phyloP scores from a whole-genome alignment of 2,329 filamentous ascomycete species.

The Penicillium brevicompactum region DNA sequence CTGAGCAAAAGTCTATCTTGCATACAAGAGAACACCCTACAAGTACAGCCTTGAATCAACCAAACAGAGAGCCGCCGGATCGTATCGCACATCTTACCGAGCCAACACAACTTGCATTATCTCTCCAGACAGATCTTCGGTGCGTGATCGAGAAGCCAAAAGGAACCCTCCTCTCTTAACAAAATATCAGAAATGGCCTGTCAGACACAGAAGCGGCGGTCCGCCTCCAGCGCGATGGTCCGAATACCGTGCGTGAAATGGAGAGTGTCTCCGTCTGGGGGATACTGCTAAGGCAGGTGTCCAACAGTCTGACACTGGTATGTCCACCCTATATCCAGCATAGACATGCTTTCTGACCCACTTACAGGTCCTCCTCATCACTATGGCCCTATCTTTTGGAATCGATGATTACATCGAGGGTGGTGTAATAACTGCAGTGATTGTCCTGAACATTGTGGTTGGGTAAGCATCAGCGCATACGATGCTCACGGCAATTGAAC shows the following conservation, averaged over 20 bases:
- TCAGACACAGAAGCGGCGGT: conserved; percentile 62
- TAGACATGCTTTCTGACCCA: conserved; percentile 8
- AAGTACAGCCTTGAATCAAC: conserved; percentile 1
- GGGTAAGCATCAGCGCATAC: conserved; percentile 38
- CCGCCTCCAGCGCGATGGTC: conserved; percentile 67
- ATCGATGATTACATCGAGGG: conserved; percentile 61
- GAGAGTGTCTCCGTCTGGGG: conserved; percentile 72
- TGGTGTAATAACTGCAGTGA: conserved; percentile 61
- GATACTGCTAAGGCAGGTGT: conserved; percentile 75
- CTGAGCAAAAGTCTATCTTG: conserved; percentile 19
- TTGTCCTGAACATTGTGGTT: conserved; percentile 59
- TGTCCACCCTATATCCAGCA: conserved; percentile 21
- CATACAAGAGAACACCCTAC: conserved; percentile 1
- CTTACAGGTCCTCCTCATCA: conserved; percentile 69
- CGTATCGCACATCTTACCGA: conserved; percentile 19
- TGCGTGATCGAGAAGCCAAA: conserved; percentile 1
- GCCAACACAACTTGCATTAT: conserved; percentile 10
- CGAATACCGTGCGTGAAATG: conserved; percentile 71
- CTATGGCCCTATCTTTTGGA: conserved; percentile 66
- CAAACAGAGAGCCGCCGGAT: not conserved
- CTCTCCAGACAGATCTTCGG: conserved; percentile 21
- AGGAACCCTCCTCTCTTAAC: not conserved
- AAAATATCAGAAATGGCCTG: conserved; percentile 59
- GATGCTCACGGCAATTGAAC: not conserved
- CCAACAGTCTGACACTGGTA: conserved; percentile 73